Conservation (phyloP, 495 filamentous ascomycete genomes). For the Daldinia concentrica region DNA sequence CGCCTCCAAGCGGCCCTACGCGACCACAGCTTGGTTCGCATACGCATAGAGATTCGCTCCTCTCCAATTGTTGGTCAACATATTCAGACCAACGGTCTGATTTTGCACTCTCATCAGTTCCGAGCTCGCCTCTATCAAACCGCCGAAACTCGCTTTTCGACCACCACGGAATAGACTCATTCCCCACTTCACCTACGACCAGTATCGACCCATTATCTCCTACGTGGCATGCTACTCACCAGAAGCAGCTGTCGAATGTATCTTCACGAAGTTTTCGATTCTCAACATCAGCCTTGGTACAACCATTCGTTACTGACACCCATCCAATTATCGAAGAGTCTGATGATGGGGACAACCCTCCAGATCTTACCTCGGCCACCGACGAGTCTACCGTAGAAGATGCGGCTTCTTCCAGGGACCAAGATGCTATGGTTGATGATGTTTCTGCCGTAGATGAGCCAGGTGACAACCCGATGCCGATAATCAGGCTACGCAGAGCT, state of each 20-base stretch:
- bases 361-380: slow-evolving; percentile 23
- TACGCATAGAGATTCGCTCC: slow-evolving; percentile 70
- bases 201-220: slow-evolving; percentile 69
- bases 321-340: slow-evolving; percentile 45
- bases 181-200: slow-evolving; percentile 79
- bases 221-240: slow-evolving; percentile 58
- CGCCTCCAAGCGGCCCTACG: slow-evolving; percentile 49
- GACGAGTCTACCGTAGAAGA: slow-evolving; percentile 38
- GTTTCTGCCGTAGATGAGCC: slow-evolving; percentile 24
- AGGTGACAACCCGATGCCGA: slow-evolving; percentile 20
- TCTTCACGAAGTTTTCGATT: slow-evolving; percentile 59
- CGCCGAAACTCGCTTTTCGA: slow-evolving; percentile 84
- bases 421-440: slow-evolving; percentile 12
- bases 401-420: slow-evolving; percentile 22
- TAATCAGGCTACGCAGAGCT: slow-evolving; percentile 48
- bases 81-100: slow-evolving; percentile 70
- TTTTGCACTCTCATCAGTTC: slow-evolving; percentile 72
- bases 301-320: slow-evolving; percentile 21
- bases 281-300: slow-evolving; percentile 30
- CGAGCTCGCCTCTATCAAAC: slow-evolving; percentile 81
- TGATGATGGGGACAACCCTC: slow-evolving; percentile 32
- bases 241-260: slow-evolving; percentile 63
- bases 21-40: slow-evolving; percentile 64
- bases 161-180: slow-evolving; percentile 65
- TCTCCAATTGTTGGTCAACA: slow-evolving; percentile 68